These are phyloP conservation scores for Pterocarpus macrocarpus DNA, from an alignment of 306 rosid species.

Conservation along the genomic window DNA sequence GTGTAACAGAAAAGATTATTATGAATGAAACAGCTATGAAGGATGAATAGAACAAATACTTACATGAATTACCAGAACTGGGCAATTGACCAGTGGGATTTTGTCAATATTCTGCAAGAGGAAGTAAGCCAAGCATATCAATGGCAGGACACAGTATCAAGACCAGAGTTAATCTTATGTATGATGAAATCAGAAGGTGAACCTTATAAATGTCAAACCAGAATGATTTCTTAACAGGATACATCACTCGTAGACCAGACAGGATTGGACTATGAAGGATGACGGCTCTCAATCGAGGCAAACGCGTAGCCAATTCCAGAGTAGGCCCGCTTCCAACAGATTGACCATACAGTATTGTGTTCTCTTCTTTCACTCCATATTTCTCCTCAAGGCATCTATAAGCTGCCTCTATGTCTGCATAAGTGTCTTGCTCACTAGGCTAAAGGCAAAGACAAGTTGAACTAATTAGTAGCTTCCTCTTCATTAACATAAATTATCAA, in stretches of 20 bases:
- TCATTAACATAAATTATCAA: slow-evolving; percentile 10
- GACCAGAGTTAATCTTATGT: neutral
- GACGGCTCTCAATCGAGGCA: slow-evolving; percentile 66
- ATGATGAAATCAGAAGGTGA: neutral
- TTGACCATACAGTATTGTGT: slow-evolving; percentile 67
- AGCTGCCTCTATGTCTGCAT: slow-evolving; percentile 80
- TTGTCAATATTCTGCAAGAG: slow-evolving; percentile 72
- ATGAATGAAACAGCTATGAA: neutral
- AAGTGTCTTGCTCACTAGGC: slow-evolving; percentile 84
- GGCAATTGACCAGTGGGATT: slow-evolving; percentile 65
- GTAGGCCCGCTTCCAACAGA: slow-evolving; percentile 83
- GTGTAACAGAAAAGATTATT: neutral
- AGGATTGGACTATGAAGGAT: slow-evolving; percentile 72
- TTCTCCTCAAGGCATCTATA: slow-evolving; percentile 64
- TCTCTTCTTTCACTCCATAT: slow-evolving; percentile 74
- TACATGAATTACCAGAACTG: slow-evolving; percentile 73
- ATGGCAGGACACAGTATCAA: neutral
- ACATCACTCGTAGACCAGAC: slow-evolving; percentile 78
- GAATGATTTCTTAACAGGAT: slow-evolving; percentile 66
- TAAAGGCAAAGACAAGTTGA: slow-evolving; percentile 26
- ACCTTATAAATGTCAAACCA: slow-evolving; percentile 87
- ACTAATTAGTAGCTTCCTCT: slow-evolving; percentile 11
- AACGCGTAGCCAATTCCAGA: slow-evolving; percentile 60
- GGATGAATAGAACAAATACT: slow-evolving; percentile 42
- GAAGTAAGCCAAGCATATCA: slow-evolving; percentile 19